A percentile compares a stretch with the other conserved stretches of the same genome.
Evolutionary conservation across 257 asterid genomes (phyloP).

Genomic region (Plantago elongata): DNA sequence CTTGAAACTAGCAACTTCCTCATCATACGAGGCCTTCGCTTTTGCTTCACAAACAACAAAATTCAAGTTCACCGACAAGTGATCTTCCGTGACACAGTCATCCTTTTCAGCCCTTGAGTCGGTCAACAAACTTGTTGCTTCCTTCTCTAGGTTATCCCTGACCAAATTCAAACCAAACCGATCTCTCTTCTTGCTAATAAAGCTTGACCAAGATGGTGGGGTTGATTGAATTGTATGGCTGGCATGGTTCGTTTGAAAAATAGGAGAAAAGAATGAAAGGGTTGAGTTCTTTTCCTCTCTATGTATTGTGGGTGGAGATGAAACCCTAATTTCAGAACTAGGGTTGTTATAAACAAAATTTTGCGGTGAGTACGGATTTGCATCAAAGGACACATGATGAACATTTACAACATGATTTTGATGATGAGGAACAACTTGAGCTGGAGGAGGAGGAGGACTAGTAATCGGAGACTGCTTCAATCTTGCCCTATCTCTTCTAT

Average conservation of each 20-base stretch:
- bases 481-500: slow-evolving; percentile 86
- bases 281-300: slow-evolving; percentile 19
- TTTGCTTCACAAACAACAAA: slow-evolving; percentile 29
- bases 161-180: slow-evolving; percentile 19
- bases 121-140: slow-evolving; percentile 15
- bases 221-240: slow-evolving; percentile 11
- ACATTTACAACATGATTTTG: slow-evolving; percentile 24
- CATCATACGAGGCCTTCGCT: slow-evolving; percentile 25
- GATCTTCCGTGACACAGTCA: slow-evolving; percentile 33
- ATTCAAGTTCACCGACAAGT: slow-evolving; percentile 24
- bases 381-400: slow-evolving; percentile 23
- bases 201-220: slow-evolving; percentile 49
- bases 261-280: slow-evolving; percentile 32
- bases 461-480: slow-evolving; percentile 50
- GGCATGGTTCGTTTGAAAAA: slow-evolving; percentile 21
- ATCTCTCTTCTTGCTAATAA: slow-evolving; percentile 31
- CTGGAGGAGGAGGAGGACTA: slow-evolving; percentile 10
- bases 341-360: slow-evolving; percentile 41
- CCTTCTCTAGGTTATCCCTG: slow-evolving; percentile 29
- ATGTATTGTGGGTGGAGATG: slow-evolving; percentile 29
- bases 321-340: slow-evolving; percentile 48
- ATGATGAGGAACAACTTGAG: slow-evolving; percentile 24
- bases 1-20: slow-evolving; percentile 45
- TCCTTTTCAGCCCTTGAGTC: slow-evolving; percentile 14
- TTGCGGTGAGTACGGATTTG: slow-evolving; percentile 27